Percentiles rank a stretch among this genome's conserved stretches.
Evolutionary conservation across 805 yeast species (phyloP).

Genomic region (Metschnikowia shivogae): DNA sequence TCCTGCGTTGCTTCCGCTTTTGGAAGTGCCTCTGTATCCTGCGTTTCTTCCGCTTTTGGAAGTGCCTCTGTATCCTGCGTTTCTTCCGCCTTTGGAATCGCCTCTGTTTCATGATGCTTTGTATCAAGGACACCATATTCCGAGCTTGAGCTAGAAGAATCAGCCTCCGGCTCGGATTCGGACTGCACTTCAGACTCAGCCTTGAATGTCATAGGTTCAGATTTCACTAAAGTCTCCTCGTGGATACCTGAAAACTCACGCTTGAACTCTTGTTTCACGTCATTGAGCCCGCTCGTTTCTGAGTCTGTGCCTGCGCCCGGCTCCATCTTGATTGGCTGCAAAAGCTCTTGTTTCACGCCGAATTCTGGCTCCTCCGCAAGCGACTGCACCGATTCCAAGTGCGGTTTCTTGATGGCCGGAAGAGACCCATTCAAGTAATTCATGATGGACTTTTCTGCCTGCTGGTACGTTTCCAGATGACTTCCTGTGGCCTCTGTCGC

Average conservation of each 20-base stretch:
- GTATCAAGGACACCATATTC: not conserved
- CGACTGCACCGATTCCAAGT: conserved; percentile 1
- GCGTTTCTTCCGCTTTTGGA: too few species aligned
- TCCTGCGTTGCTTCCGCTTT: too few species aligned
- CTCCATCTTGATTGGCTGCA: not conserved
- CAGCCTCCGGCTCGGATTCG: too few species aligned
- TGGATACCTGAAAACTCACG: not conserved
- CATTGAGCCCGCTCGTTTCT: not conserved
- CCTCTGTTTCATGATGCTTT: not conserved
- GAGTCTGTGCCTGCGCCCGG: not conserved
- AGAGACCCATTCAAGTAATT: conserved; percentile 28
- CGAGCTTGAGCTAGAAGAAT: too few species aligned
- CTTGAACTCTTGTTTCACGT: not conserved
- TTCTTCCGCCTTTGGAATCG: not conserved
- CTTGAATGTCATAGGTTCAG: not conserved
- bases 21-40: too few species aligned
- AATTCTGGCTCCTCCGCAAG: not conserved
- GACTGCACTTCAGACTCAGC: too few species aligned
- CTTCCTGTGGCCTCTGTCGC: too few species aligned
- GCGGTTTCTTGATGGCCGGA: not conserved
- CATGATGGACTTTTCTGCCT: conserved; percentile 40
- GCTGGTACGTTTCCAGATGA: conserved; percentile 24
- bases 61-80: too few species aligned
- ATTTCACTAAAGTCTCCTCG: conserved; percentile 1
- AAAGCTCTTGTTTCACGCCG: not conserved